Base-by-base conservation (phyloP, 306 rosid genomes). In the Echinosophora koreensis region DNA sequence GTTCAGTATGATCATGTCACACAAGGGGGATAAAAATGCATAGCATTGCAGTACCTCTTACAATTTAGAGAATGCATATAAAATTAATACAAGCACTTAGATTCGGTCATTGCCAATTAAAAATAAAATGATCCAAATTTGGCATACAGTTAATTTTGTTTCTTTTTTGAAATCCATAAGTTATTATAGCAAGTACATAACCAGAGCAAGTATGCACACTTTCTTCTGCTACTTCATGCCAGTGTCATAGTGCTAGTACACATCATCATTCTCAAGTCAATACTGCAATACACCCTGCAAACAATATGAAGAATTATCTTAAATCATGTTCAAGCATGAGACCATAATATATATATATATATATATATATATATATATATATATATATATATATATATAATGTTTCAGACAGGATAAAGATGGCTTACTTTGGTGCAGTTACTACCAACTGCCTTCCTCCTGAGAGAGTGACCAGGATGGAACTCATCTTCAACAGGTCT, bases 341-440 rank as follows among this genome's bases (percentile, higher is more conserved):
- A 22, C 2, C 14, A 38, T 8, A 41, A 66, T 1, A 42, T 49
- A 51, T 16, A 22, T 18, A 37, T 22, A 22, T 22, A 22, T 22
- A 1, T 22, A 22, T n/a, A n/a, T n/a, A n/a, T n/a, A n/a, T n/a
- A n/a, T n/a, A n/a, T n/a, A n/a, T n/a, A n/a, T n/a, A n/a, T n/a
- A n/a, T n/a, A 66, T 1, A 42, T 49, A 51, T 16, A 22, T 18
- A 37, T 22, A 22, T 22, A 22, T 22, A 1, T 22, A 22, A n/a
- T n/a, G n/a, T n/a, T n/a, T 65, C 60, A 51, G 30, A 52, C 35
- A 17, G 73, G 46, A 70, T 47, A 60, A 79, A 82, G 44, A 68
- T 86, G 13, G 52, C 91, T 82, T 88, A 87, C 99, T 82, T 89
- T 75, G 82, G 85, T 84, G 71, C 76, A 84, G 79, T 84, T 85